Evolutionary conservation across 129 eudicot genomes (phyloP), one percentile per base, ranked within the genome.

Genomic region (Helichrysum umbraculigerum): DNA sequence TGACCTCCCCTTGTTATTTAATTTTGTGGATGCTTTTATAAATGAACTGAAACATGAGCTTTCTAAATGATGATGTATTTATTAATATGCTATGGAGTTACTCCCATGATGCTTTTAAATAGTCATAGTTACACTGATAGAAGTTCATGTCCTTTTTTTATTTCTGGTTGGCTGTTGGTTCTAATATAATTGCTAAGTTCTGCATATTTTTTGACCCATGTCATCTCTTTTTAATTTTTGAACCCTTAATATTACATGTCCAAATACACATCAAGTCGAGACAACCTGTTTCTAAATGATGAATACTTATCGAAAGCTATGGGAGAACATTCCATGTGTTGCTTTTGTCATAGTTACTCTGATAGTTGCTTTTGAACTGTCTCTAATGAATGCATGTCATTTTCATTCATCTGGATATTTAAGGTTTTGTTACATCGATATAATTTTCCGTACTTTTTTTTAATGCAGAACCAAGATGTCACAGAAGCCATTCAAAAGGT

Each of bases 401-500:
- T 59, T 73, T 1, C 7, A 22, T 58, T 39, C 6, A 14, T 57
- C 28, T 10, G 66, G 22, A 61, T 28, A 21, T 61, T 4, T 61
- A 61, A 12, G 2, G 2, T 28, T 29, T 14, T 62, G 35, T 25
- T 29, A 2, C 37, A 25, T 11, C 7, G 6, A 65, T 65, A 65
- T 65, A 60, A 35, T 72, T 47, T 51, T 17, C 4, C 2, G 14
- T 19, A 7, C 19, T 66, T 33, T 34, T 86, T 29, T 0, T 25
- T 25, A 25, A 56, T 66, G 58, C 87, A 93, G 97, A 93, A 88
- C 71, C 90, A 83, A 85, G 98, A 90, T 75, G 98, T 90, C 32
- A 90, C 97, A 1, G 89, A 88, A 75, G 97, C 97, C 66, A 85
- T 93, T 71, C 96, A 92, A 85, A 88, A 92, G 81, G 98, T 93